These are phyloP conservation scores for Fusarium heterosporum DNA, from an alignment of 2,329 filamentous ascomycete genomes.

Conservation along the genomic window DNA sequence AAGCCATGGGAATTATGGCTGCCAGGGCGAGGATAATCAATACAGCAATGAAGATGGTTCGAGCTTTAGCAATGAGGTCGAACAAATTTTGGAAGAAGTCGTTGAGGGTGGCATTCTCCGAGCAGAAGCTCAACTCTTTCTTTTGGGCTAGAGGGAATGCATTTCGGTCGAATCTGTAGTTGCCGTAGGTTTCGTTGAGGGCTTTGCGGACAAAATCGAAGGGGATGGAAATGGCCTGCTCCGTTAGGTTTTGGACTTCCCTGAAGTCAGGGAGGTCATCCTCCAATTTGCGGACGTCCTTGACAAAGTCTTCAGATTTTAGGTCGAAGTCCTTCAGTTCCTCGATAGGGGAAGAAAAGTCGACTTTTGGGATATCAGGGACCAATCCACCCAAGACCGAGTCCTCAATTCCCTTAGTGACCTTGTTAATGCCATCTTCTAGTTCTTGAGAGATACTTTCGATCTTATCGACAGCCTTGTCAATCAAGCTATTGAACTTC, in stretches of 20 bases:
- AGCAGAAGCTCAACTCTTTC: conserved; percentile 87
- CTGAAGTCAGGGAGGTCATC: conserved; percentile 83
- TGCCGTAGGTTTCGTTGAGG: conserved; percentile 76
- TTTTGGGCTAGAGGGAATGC: conserved; percentile 87
- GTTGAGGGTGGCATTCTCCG: conserved; percentile 82
- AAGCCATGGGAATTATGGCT: conserved; percentile 83
- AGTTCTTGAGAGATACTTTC: conserved; percentile 66
- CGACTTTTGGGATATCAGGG: conserved; percentile 62
- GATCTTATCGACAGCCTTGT: conserved; percentile 69
- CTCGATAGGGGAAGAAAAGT: conserved; percentile 73
- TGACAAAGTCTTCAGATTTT: conserved; percentile 72
- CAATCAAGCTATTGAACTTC: conserved; percentile 62
- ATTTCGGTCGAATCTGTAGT: conserved; percentile 81
- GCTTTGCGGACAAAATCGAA: conserved; percentile 83
- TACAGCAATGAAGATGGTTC: conserved; percentile 80
- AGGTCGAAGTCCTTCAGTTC: conserved; percentile 78
- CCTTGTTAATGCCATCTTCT: conserved; percentile 61
- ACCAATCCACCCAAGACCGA: conserved; percentile 64
- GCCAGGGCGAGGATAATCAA: conserved; percentile 77
- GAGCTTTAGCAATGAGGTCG: conserved; percentile 73
- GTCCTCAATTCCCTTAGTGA: conserved; percentile 58
- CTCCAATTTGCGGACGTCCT: conserved; percentile 79
- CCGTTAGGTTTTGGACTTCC: conserved; percentile 84
- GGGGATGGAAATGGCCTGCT: conserved; percentile 78
- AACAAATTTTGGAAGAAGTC: conserved; percentile 84